Conservation (phyloP, 371 early-diverging fungal genomes). For the Mortierella sp. region DNA sequence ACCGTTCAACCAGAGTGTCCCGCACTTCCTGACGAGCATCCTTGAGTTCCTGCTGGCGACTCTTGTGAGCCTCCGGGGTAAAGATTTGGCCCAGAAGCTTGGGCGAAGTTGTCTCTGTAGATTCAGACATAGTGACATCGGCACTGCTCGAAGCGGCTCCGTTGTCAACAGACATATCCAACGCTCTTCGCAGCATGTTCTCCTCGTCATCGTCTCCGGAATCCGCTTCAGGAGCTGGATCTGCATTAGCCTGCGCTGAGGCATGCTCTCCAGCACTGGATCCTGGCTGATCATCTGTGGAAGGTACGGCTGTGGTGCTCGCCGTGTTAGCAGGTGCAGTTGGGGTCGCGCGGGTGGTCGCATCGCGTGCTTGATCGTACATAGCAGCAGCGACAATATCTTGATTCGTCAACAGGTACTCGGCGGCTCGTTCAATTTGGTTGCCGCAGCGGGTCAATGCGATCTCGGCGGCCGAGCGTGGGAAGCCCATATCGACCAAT, state of each 20-base stretch:
- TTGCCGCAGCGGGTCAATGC: conserved; percentile 88
- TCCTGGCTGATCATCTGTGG: conserved; percentile 22
- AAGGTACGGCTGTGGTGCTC: not conserved
- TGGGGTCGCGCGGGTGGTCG: conserved; percentile 29
- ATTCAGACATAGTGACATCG: conserved; percentile 19
- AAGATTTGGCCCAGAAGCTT: conserved; percentile 25
- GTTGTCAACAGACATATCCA: conserved; percentile 46
- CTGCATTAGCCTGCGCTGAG: not conserved
- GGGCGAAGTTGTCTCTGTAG: conserved; percentile 1
- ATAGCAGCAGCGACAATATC: conserved; percentile 62
- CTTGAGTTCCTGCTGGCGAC: conserved; percentile 60
- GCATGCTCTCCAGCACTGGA: conserved; percentile 14
- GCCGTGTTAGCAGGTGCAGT: conserved; percentile 19
- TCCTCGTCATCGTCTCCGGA: conserved; percentile 13
- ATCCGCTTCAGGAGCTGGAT: not conserved
- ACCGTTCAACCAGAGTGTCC: conserved; percentile 61
- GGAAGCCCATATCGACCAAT: conserved; percentile 93
- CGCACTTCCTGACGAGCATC: conserved; percentile 65
- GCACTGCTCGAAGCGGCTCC: not conserved
- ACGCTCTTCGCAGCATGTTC: conserved; percentile 46
- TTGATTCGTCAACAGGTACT: conserved; percentile 89
- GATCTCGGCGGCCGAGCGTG: conserved; percentile 80
- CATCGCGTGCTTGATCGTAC: conserved; percentile 48
- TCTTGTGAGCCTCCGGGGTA: conserved; percentile 38
- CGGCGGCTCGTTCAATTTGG: conserved; percentile 88